Evolutionary conservation across 208 protist genomes (phyloP).

Genomic region (Trichomonas vaginalis): DNA sequence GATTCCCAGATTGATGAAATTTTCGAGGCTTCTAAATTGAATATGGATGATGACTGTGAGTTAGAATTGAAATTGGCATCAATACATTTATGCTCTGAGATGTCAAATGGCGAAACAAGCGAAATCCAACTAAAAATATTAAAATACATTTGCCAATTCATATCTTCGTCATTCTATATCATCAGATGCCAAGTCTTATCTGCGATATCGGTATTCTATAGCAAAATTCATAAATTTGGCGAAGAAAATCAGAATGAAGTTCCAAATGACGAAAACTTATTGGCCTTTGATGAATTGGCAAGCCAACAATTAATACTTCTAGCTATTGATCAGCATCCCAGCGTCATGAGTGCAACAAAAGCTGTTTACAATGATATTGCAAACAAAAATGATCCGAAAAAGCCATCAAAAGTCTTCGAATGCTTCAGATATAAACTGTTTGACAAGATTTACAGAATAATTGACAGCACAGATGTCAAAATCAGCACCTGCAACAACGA

Average conservation of each 20-base stretch:
- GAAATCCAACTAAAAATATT: not conserved
- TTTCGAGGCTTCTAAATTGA: not conserved
- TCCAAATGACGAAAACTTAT: not conserved
- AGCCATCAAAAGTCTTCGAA: not conserved
- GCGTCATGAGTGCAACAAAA: not conserved
- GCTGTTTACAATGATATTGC: not conserved
- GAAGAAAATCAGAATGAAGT: not conserved
- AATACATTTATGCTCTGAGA: not conserved
- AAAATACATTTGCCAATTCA: not conserved
- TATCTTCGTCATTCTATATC: not conserved
- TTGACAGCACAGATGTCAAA: not conserved
- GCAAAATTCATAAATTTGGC: not conserved
- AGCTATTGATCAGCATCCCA: not conserved
- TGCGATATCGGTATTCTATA: not conserved
- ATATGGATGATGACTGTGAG: not conserved
- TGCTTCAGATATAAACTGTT: not conserved
- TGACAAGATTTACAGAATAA: not conserved
- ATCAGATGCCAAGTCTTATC: not conserved
- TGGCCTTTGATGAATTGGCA: no score
- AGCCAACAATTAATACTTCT: not conserved
- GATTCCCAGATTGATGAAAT: not conserved
- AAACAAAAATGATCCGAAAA: not conserved
- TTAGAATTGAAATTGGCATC: not conserved
- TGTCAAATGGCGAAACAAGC: not conserved
- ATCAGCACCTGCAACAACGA: not conserved